Base-by-base conservation (phyloP, 495 filamentous ascomycete species). In the Penicillium simplicissimum region DNA sequence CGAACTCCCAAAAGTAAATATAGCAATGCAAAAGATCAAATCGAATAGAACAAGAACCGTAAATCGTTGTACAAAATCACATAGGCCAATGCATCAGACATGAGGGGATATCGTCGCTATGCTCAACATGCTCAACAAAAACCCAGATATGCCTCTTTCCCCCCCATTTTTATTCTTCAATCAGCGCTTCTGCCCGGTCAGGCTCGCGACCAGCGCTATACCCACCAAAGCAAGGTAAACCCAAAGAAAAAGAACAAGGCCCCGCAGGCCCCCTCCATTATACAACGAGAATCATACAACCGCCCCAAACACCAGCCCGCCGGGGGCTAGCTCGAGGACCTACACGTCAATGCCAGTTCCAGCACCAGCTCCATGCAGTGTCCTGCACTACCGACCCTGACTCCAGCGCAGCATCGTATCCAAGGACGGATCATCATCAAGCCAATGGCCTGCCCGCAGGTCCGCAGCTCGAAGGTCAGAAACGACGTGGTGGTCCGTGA, bases 371-470 rank as follows among this genome's bases (percentile, higher is more conserved):
- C 28, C 28, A 31, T 31, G 28, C 6, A 31, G 28, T 6, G 4
- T 7, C 4, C 0, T 5, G 28, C 0, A 31, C 58, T 67, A 71
- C 42, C 77, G 74, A 1, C 74, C 65, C 17, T 68, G 70, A 25
- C 83, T 77, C 81, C 82, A 84, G 23, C 66, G 65, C 1, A 75
- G 72, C 1, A 84, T 79, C 11, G 63, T 59, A 35, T 71, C 67
- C 61, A 84, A 59, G 19, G 79, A 69, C 3, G 90, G 90, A 71
- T 93, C 90, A 61, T 92, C 90, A 49, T 78, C 75, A 59, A 87
- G 86, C 89, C 90, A 93, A 77, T 87, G 84, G 54, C 87, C 87
- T 77, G 88, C 85, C 62, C 80, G 76, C 53, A 82, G 69, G 68
- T 93, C 90, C 23, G 84, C 84, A 25, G 76, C 74, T 45, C 84